Evolutionary conservation across 2,329 filamentous ascomycete genomes (phyloP).

Genomic region (Trichophyton simii): DNA sequence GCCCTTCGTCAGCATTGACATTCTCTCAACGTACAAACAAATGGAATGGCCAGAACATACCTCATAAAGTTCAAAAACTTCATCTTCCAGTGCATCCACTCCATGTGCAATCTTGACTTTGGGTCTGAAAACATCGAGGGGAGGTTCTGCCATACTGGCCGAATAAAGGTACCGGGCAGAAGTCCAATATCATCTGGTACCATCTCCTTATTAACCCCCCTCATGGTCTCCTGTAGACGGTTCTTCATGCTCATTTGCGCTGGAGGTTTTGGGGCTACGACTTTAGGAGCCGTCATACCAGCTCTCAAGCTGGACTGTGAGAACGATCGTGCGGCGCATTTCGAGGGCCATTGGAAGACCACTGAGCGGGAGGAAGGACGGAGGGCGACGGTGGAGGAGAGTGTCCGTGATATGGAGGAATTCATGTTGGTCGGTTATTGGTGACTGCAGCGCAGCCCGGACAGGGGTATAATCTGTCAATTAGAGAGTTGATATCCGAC

Average conservation of each 20-base stretch:
- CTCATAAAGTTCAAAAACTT: slow-evolving; percentile 24
- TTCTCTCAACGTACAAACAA: background rate
- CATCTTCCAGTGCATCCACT: slow-evolving; percentile 30
- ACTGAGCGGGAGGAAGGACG: slow-evolving; percentile 10
- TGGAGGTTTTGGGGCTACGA: slow-evolving; percentile 19
- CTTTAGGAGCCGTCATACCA: slow-evolving; percentile 13
- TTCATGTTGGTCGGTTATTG: slow-evolving; percentile 20
- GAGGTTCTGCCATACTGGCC: slow-evolving; percentile 28
- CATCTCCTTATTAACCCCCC: slow-evolving; percentile 13
- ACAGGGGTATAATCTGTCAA: background rate
- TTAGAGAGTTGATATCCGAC: too few relatives aligned
- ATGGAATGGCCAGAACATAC: slow-evolving; percentile 17
- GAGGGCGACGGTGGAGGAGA: slow-evolving; percentile 12
- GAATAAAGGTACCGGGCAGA: slow-evolving; percentile 33
- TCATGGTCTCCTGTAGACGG: slow-evolving; percentile 19
- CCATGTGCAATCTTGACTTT: slow-evolving; percentile 24
- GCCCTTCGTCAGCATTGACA: background rate
- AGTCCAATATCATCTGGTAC: slow-evolving; percentile 29
- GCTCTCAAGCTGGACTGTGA: slow-evolving; percentile 21
- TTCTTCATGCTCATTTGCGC: slow-evolving; percentile 30
- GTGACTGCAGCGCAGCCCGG: background rate
- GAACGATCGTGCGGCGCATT: slow-evolving; percentile 24
- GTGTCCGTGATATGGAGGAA: slow-evolving; percentile 18
- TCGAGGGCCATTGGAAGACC: slow-evolving; percentile 10
- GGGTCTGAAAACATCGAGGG: slow-evolving; percentile 30